phyloP scores from a whole-genome alignment of 2,329 filamentous ascomycete genomes.

The Pyrenochaeta sp. region DNA sequence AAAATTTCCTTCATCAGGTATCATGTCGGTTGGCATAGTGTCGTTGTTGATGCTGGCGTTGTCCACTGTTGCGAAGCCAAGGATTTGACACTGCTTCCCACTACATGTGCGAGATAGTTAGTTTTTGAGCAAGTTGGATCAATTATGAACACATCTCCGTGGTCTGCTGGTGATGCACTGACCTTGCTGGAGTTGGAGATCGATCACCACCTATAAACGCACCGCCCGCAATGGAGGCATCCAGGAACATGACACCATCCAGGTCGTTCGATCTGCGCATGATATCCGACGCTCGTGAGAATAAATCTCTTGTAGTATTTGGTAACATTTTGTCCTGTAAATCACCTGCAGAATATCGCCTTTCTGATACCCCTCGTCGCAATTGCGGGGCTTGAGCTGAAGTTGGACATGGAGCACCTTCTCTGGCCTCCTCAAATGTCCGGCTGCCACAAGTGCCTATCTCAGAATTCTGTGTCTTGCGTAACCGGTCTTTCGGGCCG shows the following conservation, averaged over 20 bases:
- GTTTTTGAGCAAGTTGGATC: too few species aligned
- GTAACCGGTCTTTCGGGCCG: not conserved
- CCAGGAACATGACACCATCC: conserved; percentile 31
- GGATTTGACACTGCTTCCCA: conserved; percentile 20
- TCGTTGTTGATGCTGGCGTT: conserved; percentile 6
- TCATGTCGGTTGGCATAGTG: conserved; percentile 5
- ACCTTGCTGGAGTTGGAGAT: conserved; percentile 3
- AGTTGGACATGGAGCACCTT: not conserved
- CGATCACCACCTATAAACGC: not conserved
- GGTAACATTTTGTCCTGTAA: conserved; percentile 27
- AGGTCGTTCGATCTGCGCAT: conserved; percentile 28
- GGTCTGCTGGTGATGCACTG: not conserved
- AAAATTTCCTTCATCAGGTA: conserved; percentile 8
- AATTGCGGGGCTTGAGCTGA: not conserved
- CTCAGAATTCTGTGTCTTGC: not conserved
- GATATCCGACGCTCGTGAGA: conserved; percentile 30
- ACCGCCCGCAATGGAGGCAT: conserved; percentile 21
- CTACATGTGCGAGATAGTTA: not conserved
- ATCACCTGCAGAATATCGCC: conserved; percentile 9
- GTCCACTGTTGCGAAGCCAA: conserved; percentile 18
- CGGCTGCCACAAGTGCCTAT: not conserved
- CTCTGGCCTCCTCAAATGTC: not conserved
- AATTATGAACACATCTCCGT: not conserved
- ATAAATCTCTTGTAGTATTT: conserved; percentile 20
- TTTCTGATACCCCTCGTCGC: not conserved